These are phyloP conservation scores for Wilhelminamyces savonicus DNA, from an alignment of 805 yeast species.

Conservation along the genomic window DNA sequence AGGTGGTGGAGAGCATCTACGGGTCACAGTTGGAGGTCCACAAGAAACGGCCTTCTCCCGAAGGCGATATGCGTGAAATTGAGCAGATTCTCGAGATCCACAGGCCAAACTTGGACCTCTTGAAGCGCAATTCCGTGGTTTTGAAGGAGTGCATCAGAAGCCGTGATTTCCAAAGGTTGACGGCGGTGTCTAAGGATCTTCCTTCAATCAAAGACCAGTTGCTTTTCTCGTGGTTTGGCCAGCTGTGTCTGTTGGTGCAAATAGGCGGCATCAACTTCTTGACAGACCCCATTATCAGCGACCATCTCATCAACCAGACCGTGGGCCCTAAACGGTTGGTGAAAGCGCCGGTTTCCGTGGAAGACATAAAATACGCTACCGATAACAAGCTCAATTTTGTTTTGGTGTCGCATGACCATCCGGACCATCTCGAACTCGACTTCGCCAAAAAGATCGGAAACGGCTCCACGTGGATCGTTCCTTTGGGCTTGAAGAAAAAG, in stretches of 20 bases:
- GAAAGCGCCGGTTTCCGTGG: constrained; percentile 62
- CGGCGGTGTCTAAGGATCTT: constrained; percentile 1
- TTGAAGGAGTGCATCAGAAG: constrained; percentile 19
- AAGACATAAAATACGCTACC: constrained; percentile 42
- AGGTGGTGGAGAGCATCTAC: constrained; percentile 53
- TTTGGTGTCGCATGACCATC: constrained; percentile 89
- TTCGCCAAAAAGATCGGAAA: constrained; percentile 50
- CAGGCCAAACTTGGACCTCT: constrained; percentile 48
- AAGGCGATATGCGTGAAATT: constrained; percentile 30
- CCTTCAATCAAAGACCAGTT: constrained; percentile 41
- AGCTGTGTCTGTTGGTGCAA: constrained; percentile 75
- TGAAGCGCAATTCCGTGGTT: constrained; percentile 27
- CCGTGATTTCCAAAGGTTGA: constrained; percentile 13
- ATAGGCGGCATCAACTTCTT: constrained; percentile 66
- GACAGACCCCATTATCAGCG: constrained; percentile 79
- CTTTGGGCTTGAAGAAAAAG: constrained; percentile 63
- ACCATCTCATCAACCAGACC: constrained; percentile 52
- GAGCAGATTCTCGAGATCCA: constrained; percentile 52
- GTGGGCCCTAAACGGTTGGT: constrained; percentile 84
- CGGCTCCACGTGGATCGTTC: constrained; percentile 75
- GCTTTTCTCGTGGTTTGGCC: constrained; percentile 89
- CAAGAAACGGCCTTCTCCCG: constrained; percentile 18
- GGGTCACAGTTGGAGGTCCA: constrained; percentile 32
- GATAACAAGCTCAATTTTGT: constrained; percentile 62
- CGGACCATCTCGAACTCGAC: constrained; percentile 80